These are phyloP conservation scores for Pyricularia grisea DNA, from an alignment of 2,329 filamentous ascomycete genomes.

Conservation along the genomic window DNA sequence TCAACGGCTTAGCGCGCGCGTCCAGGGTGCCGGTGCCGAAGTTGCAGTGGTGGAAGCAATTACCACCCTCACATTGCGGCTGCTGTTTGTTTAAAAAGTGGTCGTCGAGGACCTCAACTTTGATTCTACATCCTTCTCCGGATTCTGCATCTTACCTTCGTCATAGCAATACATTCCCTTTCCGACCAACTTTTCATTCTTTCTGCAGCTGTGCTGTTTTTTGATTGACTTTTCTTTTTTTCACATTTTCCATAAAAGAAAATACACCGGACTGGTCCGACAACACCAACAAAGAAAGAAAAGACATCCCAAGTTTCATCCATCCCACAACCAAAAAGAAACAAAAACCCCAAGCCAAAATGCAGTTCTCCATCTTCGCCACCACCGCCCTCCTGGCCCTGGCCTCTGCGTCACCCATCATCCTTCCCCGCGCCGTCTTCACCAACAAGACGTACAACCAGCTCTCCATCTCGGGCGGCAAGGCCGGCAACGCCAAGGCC, in stretches of 20 bases:
- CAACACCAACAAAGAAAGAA: too few species aligned
- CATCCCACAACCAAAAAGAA: not conserved
- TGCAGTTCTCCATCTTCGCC: slow-evolving; percentile 19
- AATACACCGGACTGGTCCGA: slow-evolving; percentile 1
- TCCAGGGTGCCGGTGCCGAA: not conserved
- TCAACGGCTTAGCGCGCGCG: not conserved
- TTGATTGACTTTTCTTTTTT: not conserved
- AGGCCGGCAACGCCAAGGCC: slow-evolving; percentile 22
- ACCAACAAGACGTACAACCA: slow-evolving; percentile 22
- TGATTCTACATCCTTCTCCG: not conserved
- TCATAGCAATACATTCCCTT: not conserved
- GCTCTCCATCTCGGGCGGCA: slow-evolving; percentile 25
- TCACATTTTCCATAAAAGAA: not conserved
- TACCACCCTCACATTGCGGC: not conserved
- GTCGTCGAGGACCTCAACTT: not conserved
- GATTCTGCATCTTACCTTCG: not conserved
- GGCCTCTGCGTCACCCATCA: slow-evolving; percentile 14
- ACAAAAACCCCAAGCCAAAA: slow-evolving; percentile 5
- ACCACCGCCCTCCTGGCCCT: slow-evolving; percentile 11
- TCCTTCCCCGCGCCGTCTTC: slow-evolving; percentile 16
- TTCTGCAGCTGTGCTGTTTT: not conserved
- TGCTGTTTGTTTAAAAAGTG: not conserved
- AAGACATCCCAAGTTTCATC: not conserved
- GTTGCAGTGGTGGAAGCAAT: not conserved
- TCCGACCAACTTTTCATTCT: not conserved